Conservation (phyloP, 176 grass and related monocot genomes). For the Eragrostis nindensis region DNA sequence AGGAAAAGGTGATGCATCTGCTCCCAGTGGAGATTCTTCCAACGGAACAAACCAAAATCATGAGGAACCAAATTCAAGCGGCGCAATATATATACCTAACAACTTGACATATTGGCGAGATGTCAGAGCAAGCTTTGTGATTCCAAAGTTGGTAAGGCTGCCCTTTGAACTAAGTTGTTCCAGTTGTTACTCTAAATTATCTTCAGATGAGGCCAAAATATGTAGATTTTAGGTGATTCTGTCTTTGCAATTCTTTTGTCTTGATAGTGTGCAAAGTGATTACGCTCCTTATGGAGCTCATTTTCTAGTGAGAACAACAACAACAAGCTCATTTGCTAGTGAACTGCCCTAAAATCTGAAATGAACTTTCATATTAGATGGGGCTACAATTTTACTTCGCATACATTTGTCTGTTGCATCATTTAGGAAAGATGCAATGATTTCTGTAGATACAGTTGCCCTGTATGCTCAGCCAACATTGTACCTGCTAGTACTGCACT, state of each 20-base stretch:
- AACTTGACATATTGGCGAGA: slow-evolving; percentile 82
- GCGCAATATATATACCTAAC: slow-evolving; percentile 44
- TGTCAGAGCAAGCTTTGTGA: slow-evolving; percentile 88
- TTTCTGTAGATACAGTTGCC: not conserved
- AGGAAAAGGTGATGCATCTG: slow-evolving; percentile 77
- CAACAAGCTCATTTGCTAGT: not conserved
- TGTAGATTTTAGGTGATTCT: not conserved
- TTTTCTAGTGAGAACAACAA: no score
- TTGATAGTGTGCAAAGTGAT: not conserved
- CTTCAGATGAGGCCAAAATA: slow-evolving; percentile 1
- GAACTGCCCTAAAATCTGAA: not conserved
- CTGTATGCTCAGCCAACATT: not conserved
- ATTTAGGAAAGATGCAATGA: not conserved
- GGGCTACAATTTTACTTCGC: not conserved
- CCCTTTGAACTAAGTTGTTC: not conserved
- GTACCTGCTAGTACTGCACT: not conserved
- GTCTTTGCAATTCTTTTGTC: not conserved
- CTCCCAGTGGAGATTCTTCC: slow-evolving; percentile 60
- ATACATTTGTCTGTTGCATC: not conserved
- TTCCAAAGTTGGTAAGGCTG: slow-evolving; percentile 60
- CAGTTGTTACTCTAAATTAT: not conserved
- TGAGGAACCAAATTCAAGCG: slow-evolving; percentile 54
- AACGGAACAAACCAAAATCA: slow-evolving; percentile 39
- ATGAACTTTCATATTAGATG: not conserved
- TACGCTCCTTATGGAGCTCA: not conserved